Conservation (phyloP, 78 protist genomes). For the Planoprotostelium fungivorum region DNA sequence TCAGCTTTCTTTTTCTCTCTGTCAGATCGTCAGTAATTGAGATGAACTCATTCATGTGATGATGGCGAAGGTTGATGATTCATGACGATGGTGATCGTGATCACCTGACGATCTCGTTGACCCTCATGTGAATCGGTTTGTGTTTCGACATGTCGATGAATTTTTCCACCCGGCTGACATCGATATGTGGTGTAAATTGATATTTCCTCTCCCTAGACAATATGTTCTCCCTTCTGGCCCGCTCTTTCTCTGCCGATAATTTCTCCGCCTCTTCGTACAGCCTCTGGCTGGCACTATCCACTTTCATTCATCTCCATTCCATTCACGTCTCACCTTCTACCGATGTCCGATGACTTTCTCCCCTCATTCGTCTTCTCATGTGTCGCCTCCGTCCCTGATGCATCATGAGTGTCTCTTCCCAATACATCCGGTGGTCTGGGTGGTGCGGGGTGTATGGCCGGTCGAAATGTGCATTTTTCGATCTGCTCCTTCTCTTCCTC, state of each 20-base stretch:
- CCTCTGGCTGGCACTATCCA: neutral
- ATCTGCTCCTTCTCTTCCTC: neutral
- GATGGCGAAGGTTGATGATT: too few relatives aligned
- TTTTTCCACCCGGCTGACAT: neutral
- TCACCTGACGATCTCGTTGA: neutral
- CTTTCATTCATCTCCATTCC: too few relatives aligned
- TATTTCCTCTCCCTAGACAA: neutral
- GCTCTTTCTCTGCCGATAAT: neutral
- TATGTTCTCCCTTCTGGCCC: neutral
- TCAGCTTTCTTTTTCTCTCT: neutral
- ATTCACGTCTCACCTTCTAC: too few relatives aligned
- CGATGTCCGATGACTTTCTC: too few relatives aligned
- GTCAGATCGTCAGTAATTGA: too few relatives aligned
- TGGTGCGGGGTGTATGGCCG: neutral
- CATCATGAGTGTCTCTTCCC: neutral
- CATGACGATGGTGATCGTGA: too few relatives aligned
- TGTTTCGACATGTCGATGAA: neutral
- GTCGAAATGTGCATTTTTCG: neutral
- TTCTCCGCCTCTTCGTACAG: neutral
- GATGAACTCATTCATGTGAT: too few relatives aligned
- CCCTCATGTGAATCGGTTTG: neutral
- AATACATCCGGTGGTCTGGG: neutral
- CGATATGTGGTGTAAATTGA: neutral
- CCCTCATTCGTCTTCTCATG: neutral
- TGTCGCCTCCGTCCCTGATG: too few relatives aligned